phyloP scores from a whole-genome alignment of 1,139 yeast genomes.

The Pichia sp. region DNA sequence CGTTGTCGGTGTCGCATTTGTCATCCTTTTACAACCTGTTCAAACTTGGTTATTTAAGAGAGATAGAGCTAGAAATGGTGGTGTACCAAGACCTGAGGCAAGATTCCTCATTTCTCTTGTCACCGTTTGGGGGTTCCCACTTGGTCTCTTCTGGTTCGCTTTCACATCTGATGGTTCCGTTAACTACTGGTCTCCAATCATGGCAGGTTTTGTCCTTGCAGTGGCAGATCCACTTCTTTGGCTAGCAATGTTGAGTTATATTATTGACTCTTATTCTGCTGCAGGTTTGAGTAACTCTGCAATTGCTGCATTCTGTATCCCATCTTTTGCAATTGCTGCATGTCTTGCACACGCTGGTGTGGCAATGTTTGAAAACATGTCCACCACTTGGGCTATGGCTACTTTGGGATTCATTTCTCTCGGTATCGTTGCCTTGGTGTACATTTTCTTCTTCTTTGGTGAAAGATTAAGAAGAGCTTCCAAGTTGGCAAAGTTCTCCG shows the following conservation, averaged over 20 bases:
- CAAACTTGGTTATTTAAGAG: constrained; percentile 28
- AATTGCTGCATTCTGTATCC: constrained; percentile 45
- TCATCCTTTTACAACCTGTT: constrained; percentile 23
- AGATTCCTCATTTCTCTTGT: constrained; percentile 26
- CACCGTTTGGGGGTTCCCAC: constrained; percentile 29
- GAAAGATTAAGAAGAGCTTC: constrained; percentile 34
- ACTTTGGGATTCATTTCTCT: constrained; percentile 41
- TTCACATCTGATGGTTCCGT: constrained; percentile 26
- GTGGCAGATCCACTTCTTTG: constrained; percentile 41
- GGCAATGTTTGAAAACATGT: constrained; percentile 44
- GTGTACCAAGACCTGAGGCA: constrained; percentile 40
- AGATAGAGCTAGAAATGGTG: constrained; percentile 33
- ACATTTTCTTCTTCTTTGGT: constrained; percentile 42
- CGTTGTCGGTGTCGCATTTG: constrained; percentile 27
- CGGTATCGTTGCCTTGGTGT: constrained; percentile 40
- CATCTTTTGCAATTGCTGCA: constrained; percentile 47
- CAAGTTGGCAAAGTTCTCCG: constrained; percentile 30
- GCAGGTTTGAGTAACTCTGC: constrained; percentile 42
- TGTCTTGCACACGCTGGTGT: constrained; percentile 43
- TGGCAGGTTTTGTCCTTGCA: constrained; percentile 34
- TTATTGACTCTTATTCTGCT: constrained; percentile 40
- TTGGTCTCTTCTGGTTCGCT: constrained; percentile 28
- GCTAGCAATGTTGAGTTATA: constrained; percentile 43
- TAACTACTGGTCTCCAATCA: constrained; percentile 28
- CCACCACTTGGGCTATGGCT: constrained; percentile 43